Conservation (phyloP, 441 rosid species). For the Capsella rubella region DNA sequence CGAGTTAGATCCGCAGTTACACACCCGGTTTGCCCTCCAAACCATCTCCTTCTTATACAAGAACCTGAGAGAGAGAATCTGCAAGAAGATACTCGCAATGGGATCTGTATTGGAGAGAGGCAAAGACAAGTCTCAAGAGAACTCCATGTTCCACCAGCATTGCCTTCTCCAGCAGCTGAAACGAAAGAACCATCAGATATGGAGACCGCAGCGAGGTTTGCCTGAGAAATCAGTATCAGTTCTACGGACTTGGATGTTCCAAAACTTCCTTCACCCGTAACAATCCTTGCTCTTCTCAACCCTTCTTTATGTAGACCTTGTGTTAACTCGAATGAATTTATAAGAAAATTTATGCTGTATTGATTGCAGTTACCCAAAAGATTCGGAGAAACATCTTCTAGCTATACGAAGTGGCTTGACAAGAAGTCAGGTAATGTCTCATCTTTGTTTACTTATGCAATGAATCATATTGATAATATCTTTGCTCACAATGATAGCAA, state of each 20-base stretch:
- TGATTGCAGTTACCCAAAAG: conserved; percentile 84
- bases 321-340: background rate
- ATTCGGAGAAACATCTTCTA: conserved; percentile 94
- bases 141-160: conserved; percentile 66
- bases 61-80: conserved; percentile 80
- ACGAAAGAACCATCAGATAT: conserved; percentile 72
- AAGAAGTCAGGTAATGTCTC: conserved; percentile 79
- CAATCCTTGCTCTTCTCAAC: conserved; percentile 27
- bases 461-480: background rate
- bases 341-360: background rate
- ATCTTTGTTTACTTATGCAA: background rate
- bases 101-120: conserved; percentile 56
- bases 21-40: conserved; percentile 77
- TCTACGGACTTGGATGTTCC: conserved; percentile 94
- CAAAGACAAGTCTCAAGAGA: conserved; percentile 56
- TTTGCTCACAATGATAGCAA: background rate
- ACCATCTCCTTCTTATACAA: conserved; percentile 71
- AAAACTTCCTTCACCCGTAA: conserved; percentile 97
- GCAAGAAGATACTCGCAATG: conserved; percentile 78
- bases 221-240: conserved; percentile 89
- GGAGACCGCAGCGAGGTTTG: conserved; percentile 94
- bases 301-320: background rate
- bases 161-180: conserved; percentile 83
- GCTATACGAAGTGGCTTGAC: conserved; percentile 91
- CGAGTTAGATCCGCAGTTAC: conserved; percentile 81